phyloP scores from a whole-genome alignment of 179 eudicot genomes.

The Drosera spatulata region DNA sequence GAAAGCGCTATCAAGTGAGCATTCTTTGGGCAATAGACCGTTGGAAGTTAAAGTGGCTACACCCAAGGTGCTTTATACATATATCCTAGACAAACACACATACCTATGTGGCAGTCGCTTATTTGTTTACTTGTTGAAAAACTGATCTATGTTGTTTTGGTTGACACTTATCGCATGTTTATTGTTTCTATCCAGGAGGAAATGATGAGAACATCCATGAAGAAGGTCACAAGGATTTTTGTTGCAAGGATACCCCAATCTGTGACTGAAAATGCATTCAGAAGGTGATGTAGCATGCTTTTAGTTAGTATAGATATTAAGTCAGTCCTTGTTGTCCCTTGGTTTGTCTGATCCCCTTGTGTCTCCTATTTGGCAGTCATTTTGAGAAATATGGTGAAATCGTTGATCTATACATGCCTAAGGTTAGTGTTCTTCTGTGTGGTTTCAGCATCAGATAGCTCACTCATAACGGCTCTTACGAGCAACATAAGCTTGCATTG shows the following conservation, averaged over 20 bases:
- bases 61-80: constrained; percentile 54
- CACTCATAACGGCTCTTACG: background rate
- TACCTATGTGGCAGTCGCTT: too few relatives aligned
- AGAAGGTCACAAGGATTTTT: constrained; percentile 92
- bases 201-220: constrained; percentile 67
- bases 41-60: constrained; percentile 98
- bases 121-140: too few relatives aligned
- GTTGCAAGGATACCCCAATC: constrained; percentile 91
- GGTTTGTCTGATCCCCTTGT: background rate
- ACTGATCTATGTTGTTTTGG: too few relatives aligned
- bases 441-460: background rate
- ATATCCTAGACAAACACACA: too few relatives aligned
- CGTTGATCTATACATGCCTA: constrained; percentile 95
- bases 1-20: constrained; percentile 75
- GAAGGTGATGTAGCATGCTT: constrained; percentile 40
- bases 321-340: background rate
- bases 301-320: background rate
- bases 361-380: constrained; percentile 40
- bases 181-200: constrained; percentile 53
- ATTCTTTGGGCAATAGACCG: constrained; percentile 64
- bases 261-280: constrained; percentile 68
- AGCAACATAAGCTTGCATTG: background rate
- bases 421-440: constrained; percentile 32
- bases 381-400: constrained; percentile 94
- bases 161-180: too few relatives aligned